Conservation (phyloP, 1,139 yeast species). For the Suhomyces panamericanus region DNA sequence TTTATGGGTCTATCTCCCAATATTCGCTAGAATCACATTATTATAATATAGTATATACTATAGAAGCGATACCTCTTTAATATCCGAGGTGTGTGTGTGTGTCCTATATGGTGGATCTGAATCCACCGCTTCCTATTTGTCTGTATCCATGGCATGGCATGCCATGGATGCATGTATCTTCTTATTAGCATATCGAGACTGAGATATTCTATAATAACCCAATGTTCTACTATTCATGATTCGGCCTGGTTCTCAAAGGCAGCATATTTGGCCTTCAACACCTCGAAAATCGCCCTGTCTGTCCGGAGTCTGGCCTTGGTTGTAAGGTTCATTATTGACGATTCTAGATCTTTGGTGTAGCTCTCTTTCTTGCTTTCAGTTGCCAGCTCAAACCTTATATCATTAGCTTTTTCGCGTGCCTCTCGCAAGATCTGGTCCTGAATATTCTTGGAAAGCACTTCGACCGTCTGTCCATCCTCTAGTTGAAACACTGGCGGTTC, state of each 20-base stretch:
- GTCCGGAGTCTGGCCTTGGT: slow-evolving; percentile 32
- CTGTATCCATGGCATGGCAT: no score
- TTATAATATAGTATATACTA: no score
- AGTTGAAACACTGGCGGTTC: slow-evolving; percentile 15
- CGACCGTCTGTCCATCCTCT: slow-evolving; percentile 28
- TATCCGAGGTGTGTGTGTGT: no score
- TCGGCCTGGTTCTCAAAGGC: not conserved
- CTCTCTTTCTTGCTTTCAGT: slow-evolving; percentile 11
- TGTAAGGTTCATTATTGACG: slow-evolving; percentile 29
- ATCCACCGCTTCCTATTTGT: no score
- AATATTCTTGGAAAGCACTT: slow-evolving; percentile 26
- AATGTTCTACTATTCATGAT: no score
- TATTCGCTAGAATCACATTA: no score
- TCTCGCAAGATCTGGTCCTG: slow-evolving; percentile 24
- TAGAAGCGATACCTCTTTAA: no score
- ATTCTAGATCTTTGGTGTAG: slow-evolving; percentile 31
- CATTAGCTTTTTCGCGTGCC: slow-evolving; percentile 20
- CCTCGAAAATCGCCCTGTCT: slow-evolving; percentile 28
- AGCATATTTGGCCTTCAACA: slow-evolving; percentile 27
- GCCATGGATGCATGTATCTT: not conserved
- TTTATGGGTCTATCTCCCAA: no score
- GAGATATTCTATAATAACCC: not conserved
- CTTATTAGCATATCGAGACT: not conserved
- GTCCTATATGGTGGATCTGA: no score
- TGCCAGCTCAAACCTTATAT: slow-evolving; percentile 5